phyloP scores from a whole-genome alignment of 2,329 filamentous ascomycete genomes.

The Penicillium sp. region DNA sequence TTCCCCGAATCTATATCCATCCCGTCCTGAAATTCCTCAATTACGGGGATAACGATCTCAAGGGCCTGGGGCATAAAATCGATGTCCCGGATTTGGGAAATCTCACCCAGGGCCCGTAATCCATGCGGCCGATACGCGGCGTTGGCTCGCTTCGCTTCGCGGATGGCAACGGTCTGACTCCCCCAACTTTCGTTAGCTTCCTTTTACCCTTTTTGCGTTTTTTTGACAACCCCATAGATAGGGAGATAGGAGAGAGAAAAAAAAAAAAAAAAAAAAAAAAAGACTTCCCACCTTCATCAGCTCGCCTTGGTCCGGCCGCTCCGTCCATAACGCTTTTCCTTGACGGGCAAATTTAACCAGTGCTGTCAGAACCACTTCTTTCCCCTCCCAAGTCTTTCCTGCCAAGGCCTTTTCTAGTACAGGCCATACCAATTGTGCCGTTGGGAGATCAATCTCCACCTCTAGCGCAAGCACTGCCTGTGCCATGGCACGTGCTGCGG shows the following conservation, averaged over 20 bases:
- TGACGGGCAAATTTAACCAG: conserved; percentile 76
- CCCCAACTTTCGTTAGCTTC: conserved; percentile 1
- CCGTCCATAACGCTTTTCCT: conserved; percentile 58
- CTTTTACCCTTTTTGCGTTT: not conserved
- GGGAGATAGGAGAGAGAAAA: not conserved
- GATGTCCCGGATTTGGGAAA: conserved; percentile 67
- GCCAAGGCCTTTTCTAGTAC: conserved; percentile 76
- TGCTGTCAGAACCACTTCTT: conserved; percentile 78
- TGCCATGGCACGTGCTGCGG: conserved; percentile 76
- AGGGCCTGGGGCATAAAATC: conserved; percentile 69
- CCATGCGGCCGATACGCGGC: conserved; percentile 77
- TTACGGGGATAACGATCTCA: conserved; percentile 61
- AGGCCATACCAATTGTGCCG: conserved; percentile 73
- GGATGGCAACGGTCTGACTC: conserved; percentile 63
- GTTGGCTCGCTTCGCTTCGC: conserved; percentile 92
- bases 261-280: conserved; percentile 1
- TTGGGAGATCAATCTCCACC: conserved; percentile 56
- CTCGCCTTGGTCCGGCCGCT: conserved; percentile 59
- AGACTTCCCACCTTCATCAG: conserved; percentile 63
- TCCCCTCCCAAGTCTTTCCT: conserved; percentile 90
- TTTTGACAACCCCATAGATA: not conserved
- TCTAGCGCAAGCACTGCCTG: conserved; percentile 68
- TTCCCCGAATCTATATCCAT: conserved; percentile 67
- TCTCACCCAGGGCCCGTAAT: conserved; percentile 69
- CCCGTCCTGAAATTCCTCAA: conserved; percentile 58